A percentile compares a stretch with the other conserved stretches of the same genome.
These are phyloP conservation scores for Talaromyces sp. DNA, from an alignment of 2,329 filamentous ascomycete species.

Conservation along the genomic window DNA sequence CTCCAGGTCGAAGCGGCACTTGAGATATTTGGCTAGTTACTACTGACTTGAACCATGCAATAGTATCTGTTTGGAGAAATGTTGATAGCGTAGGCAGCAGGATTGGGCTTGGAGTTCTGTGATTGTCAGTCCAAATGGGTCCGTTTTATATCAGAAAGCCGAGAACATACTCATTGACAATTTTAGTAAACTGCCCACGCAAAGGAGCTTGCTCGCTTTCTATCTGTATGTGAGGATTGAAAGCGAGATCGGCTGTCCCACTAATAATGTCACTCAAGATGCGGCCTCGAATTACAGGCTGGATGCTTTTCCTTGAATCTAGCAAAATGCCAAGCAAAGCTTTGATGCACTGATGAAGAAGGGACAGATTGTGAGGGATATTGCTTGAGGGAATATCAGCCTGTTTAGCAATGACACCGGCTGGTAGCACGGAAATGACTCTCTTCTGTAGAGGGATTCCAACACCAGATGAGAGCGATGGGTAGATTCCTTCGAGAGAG, in stretches of 20 bases:
- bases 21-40: constrained; percentile 42
- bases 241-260: constrained; percentile 41
- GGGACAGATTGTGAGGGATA: constrained; percentile 29
- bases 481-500: constrained; percentile 50
- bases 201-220: constrained; percentile 22
- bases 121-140: constrained; percentile 15
- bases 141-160: not conserved
- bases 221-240: constrained; percentile 33
- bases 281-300: constrained; percentile 41
- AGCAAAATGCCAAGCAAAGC: constrained; percentile 34
- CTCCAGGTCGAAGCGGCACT: constrained; percentile 43
- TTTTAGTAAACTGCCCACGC: constrained; percentile 26
- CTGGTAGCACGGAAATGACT: constrained; percentile 47
- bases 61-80: constrained; percentile 41
- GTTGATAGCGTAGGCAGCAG: constrained; percentile 41
- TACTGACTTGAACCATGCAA: constrained; percentile 42
- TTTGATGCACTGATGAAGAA: constrained; percentile 36
- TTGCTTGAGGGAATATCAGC: constrained; percentile 17
- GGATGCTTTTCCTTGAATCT: constrained; percentile 39
- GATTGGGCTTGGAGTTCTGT: constrained; percentile 39
- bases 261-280: constrained; percentile 47
- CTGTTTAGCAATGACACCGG: constrained; percentile 46
- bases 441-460: constrained; percentile 49
- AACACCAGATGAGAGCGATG: constrained; percentile 45
- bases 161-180: constrained; percentile 40